Percentiles rank a stretch among this genome's conserved stretches.
Evolutionary conservation across 2,329 filamentous ascomycete genomes (phyloP).

Genomic region (Aspergillus brasiliensis): DNA sequence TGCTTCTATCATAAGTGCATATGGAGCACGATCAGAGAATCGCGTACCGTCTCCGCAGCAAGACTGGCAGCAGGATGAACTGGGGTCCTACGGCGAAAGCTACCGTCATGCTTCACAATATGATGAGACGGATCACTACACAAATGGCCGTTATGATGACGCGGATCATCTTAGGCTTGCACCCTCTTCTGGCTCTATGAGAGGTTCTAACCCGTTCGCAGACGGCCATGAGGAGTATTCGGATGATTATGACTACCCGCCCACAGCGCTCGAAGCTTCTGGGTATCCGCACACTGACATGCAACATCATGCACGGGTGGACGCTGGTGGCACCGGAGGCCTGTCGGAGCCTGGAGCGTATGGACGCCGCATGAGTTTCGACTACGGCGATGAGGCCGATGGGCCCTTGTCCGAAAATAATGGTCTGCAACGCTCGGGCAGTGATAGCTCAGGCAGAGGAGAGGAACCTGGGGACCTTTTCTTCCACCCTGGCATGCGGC

Average conservation of each 20-base stretch:
- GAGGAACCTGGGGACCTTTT: conserved; percentile 89
- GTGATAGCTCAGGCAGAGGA: conserved; percentile 68
- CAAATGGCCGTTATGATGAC: conserved; percentile 24
- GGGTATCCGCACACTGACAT: conserved; percentile 61
- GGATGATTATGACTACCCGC: conserved; percentile 40
- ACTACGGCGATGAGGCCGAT: conserved; percentile 87
- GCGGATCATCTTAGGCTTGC: conserved; percentile 19
- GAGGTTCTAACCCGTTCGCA: conserved; percentile 29
- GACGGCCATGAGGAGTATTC: conserved; percentile 30
- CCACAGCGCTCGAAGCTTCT: conserved; percentile 50
- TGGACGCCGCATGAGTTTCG: conserved; percentile 76
- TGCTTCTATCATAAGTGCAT: conserved; percentile 52
- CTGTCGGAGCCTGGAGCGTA: conserved; percentile 70
- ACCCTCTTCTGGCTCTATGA: conserved; percentile 29
- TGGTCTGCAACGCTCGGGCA: conserved; percentile 49
- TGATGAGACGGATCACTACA: conserved; percentile 47
- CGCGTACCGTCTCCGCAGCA: conserved; percentile 30
- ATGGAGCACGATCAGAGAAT: conserved; percentile 43
- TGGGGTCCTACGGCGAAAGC: conserved; percentile 71
- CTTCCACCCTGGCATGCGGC: conserved; percentile 81
- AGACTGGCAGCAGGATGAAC: conserved; percentile 68
- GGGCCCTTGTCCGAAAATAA: conserved; percentile 59
- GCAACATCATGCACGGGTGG: conserved; percentile 68
- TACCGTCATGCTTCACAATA: conserved; percentile 65
- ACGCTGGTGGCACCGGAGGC: conserved; percentile 88